phyloP scores from a whole-genome alignment of 306 rosid species.

The Delonix regia region DNA sequence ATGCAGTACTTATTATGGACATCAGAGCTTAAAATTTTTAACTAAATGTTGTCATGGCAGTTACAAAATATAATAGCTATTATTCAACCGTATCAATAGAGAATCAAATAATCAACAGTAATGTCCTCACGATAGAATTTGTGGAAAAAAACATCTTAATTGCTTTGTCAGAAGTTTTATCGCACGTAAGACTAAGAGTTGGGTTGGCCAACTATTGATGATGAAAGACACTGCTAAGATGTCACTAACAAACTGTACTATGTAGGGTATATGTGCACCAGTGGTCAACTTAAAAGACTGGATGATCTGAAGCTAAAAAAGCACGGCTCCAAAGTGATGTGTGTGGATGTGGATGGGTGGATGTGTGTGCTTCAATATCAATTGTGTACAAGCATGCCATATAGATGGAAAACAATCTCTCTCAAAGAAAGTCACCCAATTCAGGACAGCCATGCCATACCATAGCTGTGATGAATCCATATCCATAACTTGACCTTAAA shows the following conservation, averaged over 20 bases:
- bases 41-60: neutral
- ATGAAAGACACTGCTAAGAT: neutral
- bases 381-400: neutral
- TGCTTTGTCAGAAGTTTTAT: neutral
- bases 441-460: slow-evolving; percentile 36
- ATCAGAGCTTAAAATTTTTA: slow-evolving; percentile 6
- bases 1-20: neutral
- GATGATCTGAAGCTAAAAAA: slow-evolving; percentile 16
- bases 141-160: neutral
- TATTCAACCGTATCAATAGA: neutral
- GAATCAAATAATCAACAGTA: neutral
- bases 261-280: neutral
- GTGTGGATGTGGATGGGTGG: slow-evolving; percentile 3
- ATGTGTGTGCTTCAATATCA: neutral
- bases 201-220: neutral
- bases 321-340: neutral
- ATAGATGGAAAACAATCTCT: neutral
- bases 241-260: neutral
- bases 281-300: neutral
- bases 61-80: neutral
- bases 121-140: neutral
- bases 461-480: slow-evolving; percentile 48
- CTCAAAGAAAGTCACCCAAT: slow-evolving; percentile 32
- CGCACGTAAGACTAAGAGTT: neutral
- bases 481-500: slow-evolving; percentile 44